A percentile compares a stretch with the other conserved stretches of the same genome.
Conservation (phyloP, 2,329 filamentous ascomycete genomes). For the Ceratocystis huliohia region DNA sequence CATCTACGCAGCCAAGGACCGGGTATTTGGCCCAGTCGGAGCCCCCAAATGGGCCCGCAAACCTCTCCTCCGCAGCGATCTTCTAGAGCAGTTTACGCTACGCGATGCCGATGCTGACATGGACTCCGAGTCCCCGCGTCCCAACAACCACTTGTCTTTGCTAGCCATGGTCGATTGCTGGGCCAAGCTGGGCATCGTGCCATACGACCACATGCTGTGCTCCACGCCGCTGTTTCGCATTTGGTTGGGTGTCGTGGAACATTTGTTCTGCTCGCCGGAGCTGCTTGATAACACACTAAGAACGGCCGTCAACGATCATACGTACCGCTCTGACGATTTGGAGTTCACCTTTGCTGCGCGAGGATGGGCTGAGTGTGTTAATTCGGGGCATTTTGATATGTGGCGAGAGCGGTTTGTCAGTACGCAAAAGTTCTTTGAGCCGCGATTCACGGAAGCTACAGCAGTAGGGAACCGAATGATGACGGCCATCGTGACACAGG, state of each 20-base stretch:
- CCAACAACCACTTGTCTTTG: slow-evolving; percentile 87
- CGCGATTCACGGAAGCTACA: slow-evolving; percentile 75
- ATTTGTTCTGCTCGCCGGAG: slow-evolving; percentile 72
- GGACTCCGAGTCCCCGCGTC: slow-evolving; percentile 46
- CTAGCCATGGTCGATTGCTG: slow-evolving; percentile 98
- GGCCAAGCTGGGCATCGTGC: slow-evolving; percentile 84
- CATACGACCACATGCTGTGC: slow-evolving; percentile 99
- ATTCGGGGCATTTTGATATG: slow-evolving; percentile 79
- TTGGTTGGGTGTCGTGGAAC: slow-evolving; percentile 94
- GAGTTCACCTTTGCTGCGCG: slow-evolving; percentile 96
- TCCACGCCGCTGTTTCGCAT: slow-evolving; percentile 93
- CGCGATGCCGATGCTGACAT: slow-evolving; percentile 35
- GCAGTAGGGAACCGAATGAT: slow-evolving; percentile 94
- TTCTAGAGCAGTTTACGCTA: slow-evolving; percentile 81
- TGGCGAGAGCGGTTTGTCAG: slow-evolving; percentile 84
- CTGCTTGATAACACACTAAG: slow-evolving; percentile 74
- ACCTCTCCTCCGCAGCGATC: slow-evolving; percentile 64
- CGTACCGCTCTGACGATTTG: slow-evolving; percentile 86
- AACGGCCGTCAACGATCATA: slow-evolving; percentile 78
- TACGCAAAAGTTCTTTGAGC: slow-evolving; percentile 85
- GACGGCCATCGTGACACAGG: slow-evolving; percentile 68
- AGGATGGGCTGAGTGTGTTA: slow-evolving; percentile 90
- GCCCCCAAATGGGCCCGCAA: slow-evolving; percentile 46
- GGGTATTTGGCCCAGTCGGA: slow-evolving; percentile 64
- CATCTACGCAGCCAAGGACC: slow-evolving; percentile 51